These are phyloP conservation scores for Exophiala alcalophila DNA, from an alignment of 2,329 filamentous ascomycete genomes.

Conservation along the genomic window DNA sequence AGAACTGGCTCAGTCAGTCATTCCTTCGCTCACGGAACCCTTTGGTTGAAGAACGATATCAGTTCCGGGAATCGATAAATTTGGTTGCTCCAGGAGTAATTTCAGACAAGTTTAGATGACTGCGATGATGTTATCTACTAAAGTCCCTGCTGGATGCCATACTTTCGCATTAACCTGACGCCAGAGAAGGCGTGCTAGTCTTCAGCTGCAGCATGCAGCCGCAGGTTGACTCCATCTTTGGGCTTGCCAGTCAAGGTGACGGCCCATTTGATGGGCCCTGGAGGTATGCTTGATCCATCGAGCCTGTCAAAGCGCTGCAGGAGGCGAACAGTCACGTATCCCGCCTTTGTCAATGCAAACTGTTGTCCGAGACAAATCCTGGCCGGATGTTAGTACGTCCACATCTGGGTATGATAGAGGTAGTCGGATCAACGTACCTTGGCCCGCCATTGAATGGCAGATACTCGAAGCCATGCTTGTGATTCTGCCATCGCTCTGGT, in stretches of 20 bases:
- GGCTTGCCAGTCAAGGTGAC: conserved; percentile 10
- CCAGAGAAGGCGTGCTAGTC: conserved; percentile 3
- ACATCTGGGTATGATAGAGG: not conserved
- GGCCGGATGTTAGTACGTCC: conserved; percentile 1
- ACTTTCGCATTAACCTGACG: not conserved
- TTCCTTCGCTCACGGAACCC: too few species aligned
- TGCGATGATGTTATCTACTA: too few species aligned
- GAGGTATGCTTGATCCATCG: conserved; percentile 5
- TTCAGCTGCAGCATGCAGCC: conserved; percentile 7
- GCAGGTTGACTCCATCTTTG: conserved; percentile 7
- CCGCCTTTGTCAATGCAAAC: conserved; percentile 69
- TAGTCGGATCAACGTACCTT: conserved; percentile 25
- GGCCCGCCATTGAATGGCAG: conserved; percentile 29
- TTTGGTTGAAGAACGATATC: too few species aligned
- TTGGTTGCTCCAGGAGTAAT: too few species aligned
- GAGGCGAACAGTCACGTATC: conserved; percentile 66
- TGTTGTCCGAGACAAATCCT: conserved; percentile 51
- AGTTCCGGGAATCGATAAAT: too few species aligned
- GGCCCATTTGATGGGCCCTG: conserved; percentile 8
- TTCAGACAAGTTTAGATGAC: too few species aligned
- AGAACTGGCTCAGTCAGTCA: too few species aligned
- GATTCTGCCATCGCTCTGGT: conserved; percentile 68
- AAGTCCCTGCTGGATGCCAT: conserved; percentile 63
- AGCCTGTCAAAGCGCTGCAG: conserved; percentile 52
- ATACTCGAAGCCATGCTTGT: conserved; percentile 64